Evolutionary conservation across 192 early-diverging fungal genomes (phyloP).

Genomic region (Linderina pennispora): DNA sequence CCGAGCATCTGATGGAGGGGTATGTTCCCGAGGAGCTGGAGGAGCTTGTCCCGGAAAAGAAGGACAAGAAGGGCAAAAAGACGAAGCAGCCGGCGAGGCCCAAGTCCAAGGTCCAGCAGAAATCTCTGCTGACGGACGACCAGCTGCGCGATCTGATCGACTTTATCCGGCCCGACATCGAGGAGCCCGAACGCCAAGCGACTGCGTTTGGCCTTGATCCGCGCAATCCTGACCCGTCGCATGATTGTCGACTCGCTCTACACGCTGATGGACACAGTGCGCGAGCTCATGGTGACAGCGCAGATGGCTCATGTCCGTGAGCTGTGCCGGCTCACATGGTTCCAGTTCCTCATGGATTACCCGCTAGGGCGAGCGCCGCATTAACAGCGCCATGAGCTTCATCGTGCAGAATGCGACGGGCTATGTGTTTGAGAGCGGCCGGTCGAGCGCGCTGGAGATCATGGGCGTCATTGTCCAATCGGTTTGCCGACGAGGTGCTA

Average conservation of each 20-base stretch:
- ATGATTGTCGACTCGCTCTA: conserved; percentile 87
- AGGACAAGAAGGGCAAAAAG: conserved; percentile 7
- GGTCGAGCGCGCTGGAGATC: conserved; percentile 84
- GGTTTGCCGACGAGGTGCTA: conserved; percentile 70
- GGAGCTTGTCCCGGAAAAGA: not conserved
- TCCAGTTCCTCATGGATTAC: conserved; percentile 94
- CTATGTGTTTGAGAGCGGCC: conserved; percentile 90
- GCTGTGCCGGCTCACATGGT: conserved; percentile 70
- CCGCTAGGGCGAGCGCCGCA: conserved; percentile 78
- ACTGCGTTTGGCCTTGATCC: conserved; percentile 82
- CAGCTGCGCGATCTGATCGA: conserved; percentile 77
- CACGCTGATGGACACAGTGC: conserved; percentile 82
- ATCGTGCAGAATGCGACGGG: conserved; percentile 78
- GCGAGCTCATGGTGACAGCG: conserved; percentile 79
- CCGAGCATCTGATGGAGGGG: conserved; percentile 54
- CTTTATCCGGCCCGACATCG: conserved; percentile 81
- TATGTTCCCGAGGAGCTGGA: conserved; percentile 17
- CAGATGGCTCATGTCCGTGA: conserved; percentile 75
- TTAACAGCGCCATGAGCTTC: conserved; percentile 82
- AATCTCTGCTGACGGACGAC: conserved; percentile 23
- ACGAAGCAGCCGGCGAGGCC: conserved; percentile 4
- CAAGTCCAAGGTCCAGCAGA: not conserved
- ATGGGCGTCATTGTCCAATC: conserved; percentile 70
- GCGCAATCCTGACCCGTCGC: conserved; percentile 79
- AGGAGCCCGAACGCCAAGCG: conserved; percentile 77